Base-by-base conservation (phyloP, 2,329 filamentous ascomycete genomes). In the Diaporthe citri region DNA sequence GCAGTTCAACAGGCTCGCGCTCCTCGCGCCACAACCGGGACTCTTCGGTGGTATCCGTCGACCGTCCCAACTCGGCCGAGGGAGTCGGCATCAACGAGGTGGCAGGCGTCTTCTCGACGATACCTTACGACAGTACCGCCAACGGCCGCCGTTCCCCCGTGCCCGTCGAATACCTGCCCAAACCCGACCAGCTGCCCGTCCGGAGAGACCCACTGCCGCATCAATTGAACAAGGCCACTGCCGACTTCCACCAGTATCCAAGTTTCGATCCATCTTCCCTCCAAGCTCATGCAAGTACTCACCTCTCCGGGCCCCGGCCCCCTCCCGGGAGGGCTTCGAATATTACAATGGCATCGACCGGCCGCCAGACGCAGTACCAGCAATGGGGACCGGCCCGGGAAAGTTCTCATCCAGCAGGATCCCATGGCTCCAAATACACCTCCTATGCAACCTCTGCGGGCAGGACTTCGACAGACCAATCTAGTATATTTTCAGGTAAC, bases 221-320 rank as follows among this genome's bases (percentile, higher is more conserved):
- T 83, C 95, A 97, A 80, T 86, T 97, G 72, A 96, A 95, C 83
- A 96, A 95, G 85, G 88, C 88, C 78, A 91, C 91, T 66, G 86
- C 87, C 79, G 96, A 98, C 84, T 98, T 92, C 82, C 95, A 98
- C 85, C 96, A 98, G 81, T 98, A 98, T 83, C 95, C 95, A 56
- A 90, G 90, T 71, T 91, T 94, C 82, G 92, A 93, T 78, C 86
- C 90, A 41, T 84, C 88, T 67, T 82, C 86, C 52, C 81, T 86
- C 73, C 84, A 87, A 56, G 84, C 86, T 76, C 85, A 87, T 75
- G 87, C 87, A 66, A 87, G 86, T 74, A 87, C 89, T 52, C 90
- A 93, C 80, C 86, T 89, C 57, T 89, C 90, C 12, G 91, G 90
- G 15, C 88, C 91, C 74, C 88, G 92, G 77, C 91, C 90, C 51